A percentile compares a stretch with the other conserved stretches of the same genome.
These are phyloP conservation scores for Annona cherimola DNA, from an alignment of 164 flowering plant genomes.

Conservation along the genomic window DNA sequence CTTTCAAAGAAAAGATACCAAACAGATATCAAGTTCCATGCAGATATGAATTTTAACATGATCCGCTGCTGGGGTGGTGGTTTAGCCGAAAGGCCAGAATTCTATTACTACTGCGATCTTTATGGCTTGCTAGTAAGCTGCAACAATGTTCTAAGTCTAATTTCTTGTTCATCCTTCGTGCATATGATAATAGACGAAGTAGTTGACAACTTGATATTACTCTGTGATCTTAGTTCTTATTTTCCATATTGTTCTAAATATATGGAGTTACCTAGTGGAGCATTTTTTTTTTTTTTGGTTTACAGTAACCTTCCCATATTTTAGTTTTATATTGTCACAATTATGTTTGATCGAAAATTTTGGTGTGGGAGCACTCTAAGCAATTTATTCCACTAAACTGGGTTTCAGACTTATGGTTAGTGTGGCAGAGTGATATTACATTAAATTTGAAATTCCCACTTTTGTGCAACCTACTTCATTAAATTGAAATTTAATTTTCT, in stretches of 20 bases:
- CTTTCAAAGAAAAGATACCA: slow-evolving; percentile 74
- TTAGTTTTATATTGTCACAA: neutral
- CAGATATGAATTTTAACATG: slow-evolving; percentile 98
- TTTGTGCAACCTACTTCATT: no score
- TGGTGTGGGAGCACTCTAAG: no score
- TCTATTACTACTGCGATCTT: slow-evolving; percentile 90
- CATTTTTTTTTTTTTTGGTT: neutral
- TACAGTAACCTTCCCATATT: neutral
- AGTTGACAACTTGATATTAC: neutral
- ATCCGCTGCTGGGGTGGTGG: slow-evolving; percentile 99
- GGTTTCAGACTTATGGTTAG: no score
- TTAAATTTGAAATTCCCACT: no score
- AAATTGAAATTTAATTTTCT: no score
- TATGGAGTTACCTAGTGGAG: neutral
- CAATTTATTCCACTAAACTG: no score
- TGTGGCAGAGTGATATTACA: no score
- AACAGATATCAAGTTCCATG: slow-evolving; percentile 94
- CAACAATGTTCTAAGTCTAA: neutral
- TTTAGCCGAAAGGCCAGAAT: slow-evolving; percentile 93
- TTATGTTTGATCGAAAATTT: neutral
- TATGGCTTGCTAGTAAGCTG: slow-evolving; percentile 87
- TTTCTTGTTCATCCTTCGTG: neutral
- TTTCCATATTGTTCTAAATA: neutral
- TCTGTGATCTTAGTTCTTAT: neutral
- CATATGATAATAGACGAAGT: neutral